Base-by-base conservation (phyloP, 345 rosid genomes). In the Gossypium arboreum region DNA sequence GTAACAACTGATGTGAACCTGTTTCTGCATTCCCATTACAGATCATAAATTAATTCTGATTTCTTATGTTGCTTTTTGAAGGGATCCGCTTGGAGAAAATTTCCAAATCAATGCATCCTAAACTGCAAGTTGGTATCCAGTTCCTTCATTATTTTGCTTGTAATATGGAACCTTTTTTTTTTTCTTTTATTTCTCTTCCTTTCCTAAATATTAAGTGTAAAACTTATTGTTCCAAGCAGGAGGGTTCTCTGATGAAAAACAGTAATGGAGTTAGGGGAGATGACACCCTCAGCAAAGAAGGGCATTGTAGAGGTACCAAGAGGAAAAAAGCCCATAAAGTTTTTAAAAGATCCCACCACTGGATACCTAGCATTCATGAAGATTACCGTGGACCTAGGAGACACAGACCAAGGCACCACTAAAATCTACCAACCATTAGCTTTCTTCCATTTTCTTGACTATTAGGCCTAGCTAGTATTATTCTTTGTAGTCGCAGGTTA, bases 301-400 rank as follows among this genome's bases (percentile, higher is more conserved):
- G 59, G 62, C 71, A 63, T 2, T 72, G 71, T 59, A 16, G 72
- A 79, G 82, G 80, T 79, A 82, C 75, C 65, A 76, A 68, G 81
- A 82, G 75, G 80, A 68, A 70, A 43, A 77, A 51, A 63, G 78
- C 58, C 62, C 69, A 75, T 73, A 29, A 29, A 29, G 34, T 29
- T 29, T 29, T 29, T 29, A 29, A 29, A 29, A 29, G 34, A 29
- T 72, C 81, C 60, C 58, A 78, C 1, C 83, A 78, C 56, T 71
- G 68, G 73, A 69, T 83, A 57, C 92, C 93, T 47, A 82, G 76
- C 79, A 78, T 89, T 70, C 90, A 91, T n/a, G 92, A 89, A 83
- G 91, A 91, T 79, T 89, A 89, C 67, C 75, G 71, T 73, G 92
- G 92, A 66, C 90, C 93, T 74, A 86, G 87, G 68, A 76, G 76